Conservation (phyloP, 163 green algal genomes). For the Chlamydomonas reinhardtii region DNA sequence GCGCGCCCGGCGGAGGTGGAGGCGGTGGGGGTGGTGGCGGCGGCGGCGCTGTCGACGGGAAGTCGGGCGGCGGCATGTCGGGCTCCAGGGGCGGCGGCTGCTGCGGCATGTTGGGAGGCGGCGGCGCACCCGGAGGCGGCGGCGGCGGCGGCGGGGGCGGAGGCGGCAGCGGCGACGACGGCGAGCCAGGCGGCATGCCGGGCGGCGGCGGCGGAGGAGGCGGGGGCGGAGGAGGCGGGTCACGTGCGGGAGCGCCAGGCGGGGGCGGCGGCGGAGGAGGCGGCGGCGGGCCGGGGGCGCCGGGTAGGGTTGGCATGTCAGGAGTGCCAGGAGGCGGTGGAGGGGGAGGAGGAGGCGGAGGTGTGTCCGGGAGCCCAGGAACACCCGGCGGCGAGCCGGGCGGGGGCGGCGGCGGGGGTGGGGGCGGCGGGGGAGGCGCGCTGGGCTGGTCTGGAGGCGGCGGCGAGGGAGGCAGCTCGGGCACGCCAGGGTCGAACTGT, state of each 20-base stretch:
- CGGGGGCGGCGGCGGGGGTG: not conserved
- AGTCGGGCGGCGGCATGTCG: not conserved
- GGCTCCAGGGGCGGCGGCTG: not conserved
- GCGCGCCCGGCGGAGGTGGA: not conserved
- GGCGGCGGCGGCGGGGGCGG: slow-evolving; percentile 2
- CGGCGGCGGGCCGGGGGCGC: not conserved
- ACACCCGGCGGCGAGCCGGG: not conserved
- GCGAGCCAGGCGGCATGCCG: not conserved
- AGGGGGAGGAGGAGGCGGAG: not conserved
- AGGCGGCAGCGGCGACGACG: not conserved
- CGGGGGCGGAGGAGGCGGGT: not conserved
- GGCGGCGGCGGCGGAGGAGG: not conserved
- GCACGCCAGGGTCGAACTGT: too few relatives aligned
- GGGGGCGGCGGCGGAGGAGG: not conserved
- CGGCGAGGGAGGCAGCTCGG: not conserved
- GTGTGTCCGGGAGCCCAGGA: not conserved
- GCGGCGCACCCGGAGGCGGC: not conserved
- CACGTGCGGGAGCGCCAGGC: not conserved
- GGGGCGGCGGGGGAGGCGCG: not conserved
- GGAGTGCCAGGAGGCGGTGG: slow-evolving; percentile 8
- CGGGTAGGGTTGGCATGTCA: slow-evolving; percentile 7
- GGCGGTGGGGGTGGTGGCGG: slow-evolving; percentile 1
- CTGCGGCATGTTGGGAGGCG: not conserved
- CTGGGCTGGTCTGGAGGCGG: not conserved
- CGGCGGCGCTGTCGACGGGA: not conserved